A percentile compares a stretch with the other conserved stretches of the same genome.
Conservation (phyloP, 2,329 filamentous ascomycete species). For the Aspergillus felis region DNA sequence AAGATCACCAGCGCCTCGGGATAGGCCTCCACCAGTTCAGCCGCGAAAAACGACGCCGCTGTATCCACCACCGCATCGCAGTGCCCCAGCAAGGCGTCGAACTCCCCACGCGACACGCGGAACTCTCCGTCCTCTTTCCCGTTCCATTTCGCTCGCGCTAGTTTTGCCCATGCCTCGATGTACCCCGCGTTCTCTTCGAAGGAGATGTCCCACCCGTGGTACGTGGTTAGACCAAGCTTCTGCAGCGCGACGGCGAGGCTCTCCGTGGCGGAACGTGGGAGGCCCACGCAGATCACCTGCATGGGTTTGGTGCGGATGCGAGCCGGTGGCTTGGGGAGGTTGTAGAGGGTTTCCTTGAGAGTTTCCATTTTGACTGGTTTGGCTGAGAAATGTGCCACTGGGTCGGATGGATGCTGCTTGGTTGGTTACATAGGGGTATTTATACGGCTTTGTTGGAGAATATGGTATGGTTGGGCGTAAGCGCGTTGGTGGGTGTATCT, state of each 20-base stretch:
- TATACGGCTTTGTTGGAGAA: background rate
- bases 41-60: slow-evolving; percentile 26
- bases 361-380: background rate
- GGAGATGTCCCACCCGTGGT: slow-evolving; percentile 19
- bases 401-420: background rate
- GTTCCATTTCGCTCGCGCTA: slow-evolving; percentile 10
- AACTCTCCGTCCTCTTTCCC: slow-evolving; percentile 10
- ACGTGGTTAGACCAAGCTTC: slow-evolving; percentile 18
- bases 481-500: background rate
- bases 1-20: slow-evolving; percentile 21
- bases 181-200: slow-evolving; percentile 8
- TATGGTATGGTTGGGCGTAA: background rate
- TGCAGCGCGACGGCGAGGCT: slow-evolving; percentile 20
- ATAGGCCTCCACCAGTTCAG: slow-evolving; percentile 31
- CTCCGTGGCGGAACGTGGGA: slow-evolving; percentile 23
- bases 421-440: background rate
- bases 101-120: slow-evolving; percentile 13
- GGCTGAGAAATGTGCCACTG: background rate
- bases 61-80: slow-evolving; percentile 28
- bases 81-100: slow-evolving; percentile 28
- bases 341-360: background rate
- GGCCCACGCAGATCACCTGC: slow-evolving; percentile 21
- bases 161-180: background rate
- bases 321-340: slow-evolving; percentile 1
- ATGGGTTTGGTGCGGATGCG: slow-evolving; percentile 13